Base-by-base conservation (phyloP, 1,139 yeast genomes). In the Candida anutae region DNA sequence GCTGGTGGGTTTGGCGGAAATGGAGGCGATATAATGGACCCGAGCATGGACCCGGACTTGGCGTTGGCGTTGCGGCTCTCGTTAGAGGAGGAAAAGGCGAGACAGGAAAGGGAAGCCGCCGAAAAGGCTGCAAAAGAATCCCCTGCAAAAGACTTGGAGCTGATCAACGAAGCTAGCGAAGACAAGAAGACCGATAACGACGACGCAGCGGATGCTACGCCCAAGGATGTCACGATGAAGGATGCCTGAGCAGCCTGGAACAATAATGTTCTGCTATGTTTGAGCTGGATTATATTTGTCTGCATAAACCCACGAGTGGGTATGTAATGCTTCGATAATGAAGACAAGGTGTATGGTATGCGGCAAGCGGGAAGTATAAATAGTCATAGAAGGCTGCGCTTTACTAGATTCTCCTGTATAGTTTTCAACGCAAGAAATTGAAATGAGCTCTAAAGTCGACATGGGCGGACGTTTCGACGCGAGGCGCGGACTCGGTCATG, bases 11-110 rank as follows among this genome's bases (percentile, higher is more conserved):
- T 59, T 31, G 75, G 69, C 25, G 62, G 60, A 19, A 69, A 64
- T 23, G 73, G 64, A 27, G 79, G 72, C 38, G 70, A 74, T 40
- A 78, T 83, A 28, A 72, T 79, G 22, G 97, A 90, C 55, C 94
- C 95, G 16, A 77, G 79, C 40, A 83, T 84, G 76, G 99, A 90
- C 46, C 98, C 98, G 15, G 98, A 93, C 55, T 74, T 90, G 48
- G 98, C 97, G 1, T 69, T 90, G 64, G 98, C 97, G 0, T 72
- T 90, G 44, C 69, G 94, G 46, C 71, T 83, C 57, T 81, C 93
- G 3, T 63, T 83, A 37, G 94, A 83, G 47, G 94, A 83, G 47
- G 94, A 82, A 46, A 76, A 75, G 46, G 72, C 80, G 21, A 69
- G 94, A 50, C 90, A 79, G 47, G 88, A 78, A 42, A 61, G 77